Percentiles rank a stretch among this genome's conserved stretches.
phyloP scores from a whole-genome alignment of 2,329 filamentous ascomycete species.

The Cladosporium cucumerinum region DNA sequence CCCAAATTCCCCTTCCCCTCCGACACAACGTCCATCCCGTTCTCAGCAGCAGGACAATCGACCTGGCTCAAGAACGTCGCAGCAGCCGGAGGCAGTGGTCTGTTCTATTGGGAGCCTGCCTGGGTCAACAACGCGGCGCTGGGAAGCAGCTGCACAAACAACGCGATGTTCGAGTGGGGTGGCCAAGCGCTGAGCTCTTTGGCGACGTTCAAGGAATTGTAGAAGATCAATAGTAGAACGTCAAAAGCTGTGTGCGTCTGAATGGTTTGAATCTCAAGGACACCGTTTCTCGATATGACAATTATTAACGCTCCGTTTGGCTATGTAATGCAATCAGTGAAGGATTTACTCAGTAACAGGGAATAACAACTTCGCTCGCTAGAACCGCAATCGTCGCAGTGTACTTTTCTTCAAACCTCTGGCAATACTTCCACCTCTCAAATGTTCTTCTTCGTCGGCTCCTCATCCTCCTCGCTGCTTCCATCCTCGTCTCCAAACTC shows the following conservation, averaged over 20 bases:
- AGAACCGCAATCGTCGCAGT: not conserved
- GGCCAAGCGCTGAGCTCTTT: constrained; percentile 28
- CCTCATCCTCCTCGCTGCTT: constrained; percentile 22
- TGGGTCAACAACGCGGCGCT: constrained; percentile 31
- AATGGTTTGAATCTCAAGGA: not conserved
- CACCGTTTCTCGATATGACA: not conserved
- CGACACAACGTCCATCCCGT: constrained; percentile 27
- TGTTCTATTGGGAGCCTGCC: constrained; percentile 35
- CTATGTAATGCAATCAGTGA: constrained; percentile 1
- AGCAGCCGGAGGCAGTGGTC: constrained; percentile 28
- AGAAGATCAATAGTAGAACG: not conserved
- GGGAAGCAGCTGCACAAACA: constrained; percentile 30
- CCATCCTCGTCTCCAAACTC: constrained; percentile 24
- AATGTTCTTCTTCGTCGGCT: constrained; percentile 10
- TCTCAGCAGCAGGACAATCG: constrained; percentile 29
- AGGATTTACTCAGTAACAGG: not conserved
- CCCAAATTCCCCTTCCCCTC: constrained; percentile 25
- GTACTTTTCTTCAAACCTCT: not conserved
- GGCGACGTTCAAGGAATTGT: constrained; percentile 20
- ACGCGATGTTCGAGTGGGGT: constrained; percentile 30
- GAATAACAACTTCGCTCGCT: not conserved
- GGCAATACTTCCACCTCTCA: not conserved
- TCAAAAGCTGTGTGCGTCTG: not conserved
- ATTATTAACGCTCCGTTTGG: not conserved
- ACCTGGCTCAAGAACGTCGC: constrained; percentile 30